phyloP scores from a whole-genome alignment of 2,329 filamentous ascomycete genomes.

The Aspergillus texensis region DNA sequence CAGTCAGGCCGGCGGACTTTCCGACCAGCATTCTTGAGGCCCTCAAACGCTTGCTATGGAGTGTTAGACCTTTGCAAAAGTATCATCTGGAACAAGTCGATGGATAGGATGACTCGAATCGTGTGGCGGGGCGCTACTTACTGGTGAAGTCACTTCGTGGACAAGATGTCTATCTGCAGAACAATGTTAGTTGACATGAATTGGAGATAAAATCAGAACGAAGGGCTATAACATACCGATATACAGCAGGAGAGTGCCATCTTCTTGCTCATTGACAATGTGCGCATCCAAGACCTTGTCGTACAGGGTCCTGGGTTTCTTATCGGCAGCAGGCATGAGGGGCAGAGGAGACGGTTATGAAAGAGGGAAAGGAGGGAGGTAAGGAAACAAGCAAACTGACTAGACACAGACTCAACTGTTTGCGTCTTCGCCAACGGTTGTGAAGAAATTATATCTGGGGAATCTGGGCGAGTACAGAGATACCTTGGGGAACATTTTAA shows the following conservation, averaged over 20 bases:
- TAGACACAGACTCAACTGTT: constrained; percentile 10
- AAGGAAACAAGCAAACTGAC: background rate
- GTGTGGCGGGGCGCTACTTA: constrained; percentile 49
- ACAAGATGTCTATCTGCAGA: constrained; percentile 84
- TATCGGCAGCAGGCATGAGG: constrained; percentile 75
- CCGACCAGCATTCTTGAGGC: constrained; percentile 83
- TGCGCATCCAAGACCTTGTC: constrained; percentile 97
- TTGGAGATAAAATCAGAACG: background rate
- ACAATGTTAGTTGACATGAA: constrained; percentile 24
- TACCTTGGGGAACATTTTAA: constrained; percentile 28
- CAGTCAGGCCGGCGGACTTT: constrained; percentile 92
- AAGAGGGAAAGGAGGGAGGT: constrained; percentile 6
- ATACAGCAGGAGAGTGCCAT: constrained; percentile 90
- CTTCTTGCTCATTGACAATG: constrained; percentile 91
- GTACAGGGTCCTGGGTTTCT: constrained; percentile 81
- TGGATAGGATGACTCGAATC: background rate
- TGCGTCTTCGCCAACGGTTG: background rate
- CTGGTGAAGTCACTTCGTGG: constrained; percentile 96
- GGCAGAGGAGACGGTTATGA: constrained; percentile 16
- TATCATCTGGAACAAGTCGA: background rate
- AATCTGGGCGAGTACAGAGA: constrained; percentile 7
- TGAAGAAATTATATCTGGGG: constrained; percentile 14
- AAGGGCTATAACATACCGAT: constrained; percentile 66
- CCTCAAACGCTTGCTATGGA: constrained; percentile 89
- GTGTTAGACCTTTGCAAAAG: background rate